Evolutionary conservation across 441 rosid species (phyloP).

Genomic region (Euphorbia corollata): DNA sequence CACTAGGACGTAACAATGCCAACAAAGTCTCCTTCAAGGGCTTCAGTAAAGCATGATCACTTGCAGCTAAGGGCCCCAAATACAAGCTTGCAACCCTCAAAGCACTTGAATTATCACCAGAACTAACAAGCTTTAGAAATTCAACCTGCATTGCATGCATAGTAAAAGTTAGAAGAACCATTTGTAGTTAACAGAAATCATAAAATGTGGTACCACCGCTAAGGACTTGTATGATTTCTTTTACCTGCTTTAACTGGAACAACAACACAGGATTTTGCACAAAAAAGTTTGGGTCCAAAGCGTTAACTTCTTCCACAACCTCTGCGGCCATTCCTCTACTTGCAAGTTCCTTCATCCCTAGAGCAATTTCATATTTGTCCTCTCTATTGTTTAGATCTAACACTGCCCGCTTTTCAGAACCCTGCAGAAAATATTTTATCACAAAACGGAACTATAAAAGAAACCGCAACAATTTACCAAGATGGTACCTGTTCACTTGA

Average conservation of each 20-base stretch:
- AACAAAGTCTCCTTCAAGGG: conserved; percentile 81
- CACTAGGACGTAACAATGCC: conserved; percentile 60
- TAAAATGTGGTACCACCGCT: neutral
- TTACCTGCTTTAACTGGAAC: conserved; percentile 89
- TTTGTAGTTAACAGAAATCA: neutral
- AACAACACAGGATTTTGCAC: conserved; percentile 54
- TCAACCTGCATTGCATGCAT: conserved; percentile 57
- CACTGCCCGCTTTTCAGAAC: conserved; percentile 23
- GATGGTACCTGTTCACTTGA: conserved; percentile 35
- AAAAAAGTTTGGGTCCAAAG: conserved; percentile 65
- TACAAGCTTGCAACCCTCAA: conserved; percentile 68
- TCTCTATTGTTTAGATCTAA: conserved; percentile 25
- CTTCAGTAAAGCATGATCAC: conserved; percentile 57
- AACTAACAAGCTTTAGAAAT: conserved; percentile 68
- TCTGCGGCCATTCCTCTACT: conserved; percentile 82
- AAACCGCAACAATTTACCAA: conserved; percentile 7
- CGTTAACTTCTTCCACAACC: conserved; percentile 62
- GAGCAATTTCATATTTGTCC: conserved; percentile 59
- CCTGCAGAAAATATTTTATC: conserved; percentile 28
- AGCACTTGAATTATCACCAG: conserved; percentile 73
- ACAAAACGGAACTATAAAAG: conserved; percentile 10
- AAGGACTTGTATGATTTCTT: neutral
- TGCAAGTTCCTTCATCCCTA: conserved; percentile 73
- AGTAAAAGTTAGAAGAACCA: neutral
- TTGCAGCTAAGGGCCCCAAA: conserved; percentile 81